Base-by-base conservation (phyloP, 139 green algal species). In the Pseudopediastrum boryanum region DNA sequence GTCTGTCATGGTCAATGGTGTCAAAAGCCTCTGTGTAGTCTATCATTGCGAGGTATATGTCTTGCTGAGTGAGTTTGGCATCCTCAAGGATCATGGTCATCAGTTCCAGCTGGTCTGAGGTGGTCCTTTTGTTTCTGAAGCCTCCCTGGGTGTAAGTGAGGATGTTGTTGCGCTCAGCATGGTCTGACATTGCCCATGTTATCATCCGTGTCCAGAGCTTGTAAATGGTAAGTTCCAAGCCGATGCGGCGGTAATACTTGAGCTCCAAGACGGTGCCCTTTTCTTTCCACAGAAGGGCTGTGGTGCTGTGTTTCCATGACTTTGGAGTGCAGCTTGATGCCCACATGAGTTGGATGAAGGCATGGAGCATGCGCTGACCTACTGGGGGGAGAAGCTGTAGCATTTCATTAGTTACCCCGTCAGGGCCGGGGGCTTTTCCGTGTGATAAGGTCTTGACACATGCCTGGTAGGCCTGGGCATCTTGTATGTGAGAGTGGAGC, bases 11-110 rank as follows among this genome's bases (percentile, higher is more conserved):
- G 13, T 81, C 39, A 5, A 85, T 79, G 1, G 77, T 88, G 36
- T 88, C 75, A 51, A 90, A 86, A 8, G 84, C 83, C 33, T 69
- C 71, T 6, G 68, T 81, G 65, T 83, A 84, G 63, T 89, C 85
- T 1, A 82, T 21, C 1, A 76, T 75, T 1, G 86, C 51, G 0
- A 67, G 2, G 29, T 80, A 85, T 0, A 86, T n/a, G 41, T 87
- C 44, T 31, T 76, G 43, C 0, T 63, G 2, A 1, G 27, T 65
- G 4, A 83, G 29, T 2, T 67, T 54, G 8, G 80, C 80, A 59
- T 88, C 80, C 21, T 83, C 73, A 0, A 90, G 50, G 8, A 79
- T 70, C 29, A 79, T 78, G 0, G 79, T 9, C 21, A 88, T 39
- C 23, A 29, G 78, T 19, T 75, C 54, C 21, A 77, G 66, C 25